Conservation (phyloP, 495 filamentous ascomycete species). For the Tricharina praecox region DNA sequence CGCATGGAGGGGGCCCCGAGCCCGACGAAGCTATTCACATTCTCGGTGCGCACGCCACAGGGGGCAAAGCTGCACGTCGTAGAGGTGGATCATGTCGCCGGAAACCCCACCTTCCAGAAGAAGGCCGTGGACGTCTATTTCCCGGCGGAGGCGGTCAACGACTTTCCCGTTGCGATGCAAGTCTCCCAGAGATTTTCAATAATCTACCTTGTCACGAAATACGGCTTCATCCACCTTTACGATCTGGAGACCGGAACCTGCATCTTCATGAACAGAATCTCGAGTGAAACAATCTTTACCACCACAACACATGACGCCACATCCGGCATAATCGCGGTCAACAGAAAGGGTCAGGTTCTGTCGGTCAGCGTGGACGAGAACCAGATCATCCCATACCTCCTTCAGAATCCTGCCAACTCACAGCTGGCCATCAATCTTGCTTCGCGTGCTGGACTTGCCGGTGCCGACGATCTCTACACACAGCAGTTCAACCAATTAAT, state of each 20-base stretch:
- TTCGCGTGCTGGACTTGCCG: constrained; percentile 79
- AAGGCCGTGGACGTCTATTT: constrained; percentile 97
- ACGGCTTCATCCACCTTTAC: constrained; percentile 97
- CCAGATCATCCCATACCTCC: constrained; percentile 79
- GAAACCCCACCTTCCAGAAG: constrained; percentile 77
- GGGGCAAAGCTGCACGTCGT: constrained; percentile 96
- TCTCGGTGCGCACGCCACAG: constrained; percentile 71
- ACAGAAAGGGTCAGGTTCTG: constrained; percentile 90
- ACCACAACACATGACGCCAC: constrained; percentile 72
- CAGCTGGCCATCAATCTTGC: constrained; percentile 88
- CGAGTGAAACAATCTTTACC: constrained; percentile 96
- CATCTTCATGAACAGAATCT: constrained; percentile 99
- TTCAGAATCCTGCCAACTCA: constrained; percentile 84
- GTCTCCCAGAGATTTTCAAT: constrained; percentile 88
- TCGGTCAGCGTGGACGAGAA: constrained; percentile 82
- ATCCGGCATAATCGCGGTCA: constrained; percentile 80
- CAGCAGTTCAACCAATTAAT: constrained; percentile 82
- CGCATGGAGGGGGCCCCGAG: constrained; percentile 71
- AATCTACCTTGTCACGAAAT: constrained; percentile 95
- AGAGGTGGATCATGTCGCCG: constrained; percentile 82
- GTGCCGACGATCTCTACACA: constrained; percentile 85
- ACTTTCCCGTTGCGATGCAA: constrained; percentile 98
- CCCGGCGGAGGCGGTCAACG: constrained; percentile 79
- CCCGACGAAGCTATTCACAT: constrained; percentile 91
- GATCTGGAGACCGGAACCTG: constrained; percentile 93